Evolutionary conservation across 1,284 basidiomycete genomes (phyloP), one percentile per base, ranked within the genome.

Genomic region (Pseudozyma tsukubaensis): DNA sequence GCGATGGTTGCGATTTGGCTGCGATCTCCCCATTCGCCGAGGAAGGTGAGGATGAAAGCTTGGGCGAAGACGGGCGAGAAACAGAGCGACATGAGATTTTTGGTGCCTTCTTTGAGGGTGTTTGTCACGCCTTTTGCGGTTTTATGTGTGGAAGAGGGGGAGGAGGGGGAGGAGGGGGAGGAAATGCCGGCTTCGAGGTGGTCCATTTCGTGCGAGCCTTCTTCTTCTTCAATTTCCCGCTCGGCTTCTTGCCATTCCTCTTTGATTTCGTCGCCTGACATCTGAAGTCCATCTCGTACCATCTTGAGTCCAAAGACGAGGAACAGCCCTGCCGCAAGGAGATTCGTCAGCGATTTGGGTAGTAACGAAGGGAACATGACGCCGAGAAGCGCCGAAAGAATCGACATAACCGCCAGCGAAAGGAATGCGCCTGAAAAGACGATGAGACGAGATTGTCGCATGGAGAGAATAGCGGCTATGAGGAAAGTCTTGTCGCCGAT

Each of bases 1-100:
- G 94, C 95, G 75, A 99, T 97, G 0, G 96, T 99, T 0, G 97
- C 92, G 78, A 99, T 96, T 86, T 99, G 97, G 82, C 92, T 94
- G 47, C 96, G 87, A 86, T 99, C 97, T 1, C 96, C 97, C 96
- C 96, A 99, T 85, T 99, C 96, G 21, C 95, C 97, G 12, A 99
- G 88, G 86, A 99, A 99, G 0, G 96, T 98, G 60, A 99, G 88
- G 40, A 96, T 87, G 78, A 99, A 99, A 0, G 94, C 91, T 85
- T 99, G 95, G 2, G 96, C 94, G 79, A 97, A 97, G 1, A 97
- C 92, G 0, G 96, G 97, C 0, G 92, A 93, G 18, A 97, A 88
- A 74, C 95, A 86, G 29, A 97, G 86, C 77, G 91, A 91, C 84
- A 90, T 91, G 74, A 94, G 90, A 81, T 94, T 95, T 74, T 93